A percentile compares a stretch with the other conserved stretches of the same genome.
Conservation (phyloP, 2,329 filamentous ascomycete genomes). For the Aureobasidium leucospermi region DNA sequence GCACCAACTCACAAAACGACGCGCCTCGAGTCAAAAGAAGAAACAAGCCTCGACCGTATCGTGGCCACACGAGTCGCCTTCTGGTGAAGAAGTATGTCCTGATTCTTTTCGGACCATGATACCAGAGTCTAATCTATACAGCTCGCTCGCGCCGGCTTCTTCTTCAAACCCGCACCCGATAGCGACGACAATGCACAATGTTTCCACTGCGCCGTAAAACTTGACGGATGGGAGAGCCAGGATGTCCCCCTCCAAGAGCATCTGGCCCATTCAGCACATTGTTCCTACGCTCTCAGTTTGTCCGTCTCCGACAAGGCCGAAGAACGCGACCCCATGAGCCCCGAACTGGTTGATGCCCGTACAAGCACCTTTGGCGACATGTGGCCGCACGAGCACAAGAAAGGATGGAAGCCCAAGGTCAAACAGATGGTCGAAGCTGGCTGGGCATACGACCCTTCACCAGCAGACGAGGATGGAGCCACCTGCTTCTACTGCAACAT, state of each 20-base stretch:
- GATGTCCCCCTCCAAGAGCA: constrained; percentile 83
- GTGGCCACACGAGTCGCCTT: constrained; percentile 73
- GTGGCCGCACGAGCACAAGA: constrained; percentile 87
- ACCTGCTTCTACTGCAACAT: constrained; percentile 87
- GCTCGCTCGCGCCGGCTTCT: constrained; percentile 89
- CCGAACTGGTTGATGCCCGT: constrained; percentile 67
- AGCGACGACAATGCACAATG: constrained; percentile 85
- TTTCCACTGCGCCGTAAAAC: constrained; percentile 73
- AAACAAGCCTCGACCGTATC: constrained; percentile 46
- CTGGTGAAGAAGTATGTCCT: constrained; percentile 53
- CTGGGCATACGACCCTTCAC: constrained; percentile 85
- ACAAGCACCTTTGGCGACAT: constrained; percentile 72
- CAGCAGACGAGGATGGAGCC: constrained; percentile 79
- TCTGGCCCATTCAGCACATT: constrained; percentile 70
- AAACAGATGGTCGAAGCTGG: constrained; percentile 89
- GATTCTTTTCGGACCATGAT: constrained; percentile 3
- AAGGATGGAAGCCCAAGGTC: constrained; percentile 81
- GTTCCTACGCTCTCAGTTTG: constrained; percentile 73
- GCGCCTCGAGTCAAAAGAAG: constrained; percentile 57
- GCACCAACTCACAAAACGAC: constrained; percentile 58
- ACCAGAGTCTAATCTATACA: constrained; percentile 30
- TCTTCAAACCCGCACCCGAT: constrained; percentile 66
- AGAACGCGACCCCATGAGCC: constrained; percentile 62
- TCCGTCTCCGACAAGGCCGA: constrained; percentile 48
- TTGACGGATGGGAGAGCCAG: constrained; percentile 86